Evolutionary conservation across 495 filamentous ascomycete species (phyloP).

Genomic region (Aspergillus heteromorphus): DNA sequence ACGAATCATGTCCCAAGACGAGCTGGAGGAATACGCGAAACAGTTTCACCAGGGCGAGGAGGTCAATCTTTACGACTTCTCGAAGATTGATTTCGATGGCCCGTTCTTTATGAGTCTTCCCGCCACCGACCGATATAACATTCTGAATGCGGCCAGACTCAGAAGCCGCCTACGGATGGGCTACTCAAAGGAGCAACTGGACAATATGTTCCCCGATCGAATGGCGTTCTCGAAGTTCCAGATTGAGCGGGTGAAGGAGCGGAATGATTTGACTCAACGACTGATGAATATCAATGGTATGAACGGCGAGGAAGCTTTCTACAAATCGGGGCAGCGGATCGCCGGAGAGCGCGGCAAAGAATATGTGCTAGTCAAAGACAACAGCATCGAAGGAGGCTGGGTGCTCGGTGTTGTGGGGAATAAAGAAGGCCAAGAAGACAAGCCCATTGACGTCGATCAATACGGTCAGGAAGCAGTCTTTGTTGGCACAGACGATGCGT

Average conservation of each 20-base stretch:
- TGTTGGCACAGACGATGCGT: conserved; percentile 46
- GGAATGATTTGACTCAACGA: conserved; percentile 92
- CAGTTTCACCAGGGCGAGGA: conserved; percentile 93
- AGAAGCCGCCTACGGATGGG: conserved; percentile 89
- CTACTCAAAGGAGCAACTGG: conserved; percentile 89
- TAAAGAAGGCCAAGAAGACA: conserved; percentile 68
- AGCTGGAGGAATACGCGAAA: conserved; percentile 84
- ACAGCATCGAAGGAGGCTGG: conserved; percentile 94
- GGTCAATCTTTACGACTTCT: conserved; percentile 97
- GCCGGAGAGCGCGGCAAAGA: conserved; percentile 87
- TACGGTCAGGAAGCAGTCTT: conserved; percentile 46
- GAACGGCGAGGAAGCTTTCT: conserved; percentile 64
- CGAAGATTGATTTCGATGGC: conserved; percentile 95
- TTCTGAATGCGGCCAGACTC: conserved; percentile 85
- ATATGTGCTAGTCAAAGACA: conserved; percentile 94
- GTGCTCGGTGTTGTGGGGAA: conserved; percentile 88
- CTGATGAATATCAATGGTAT: conserved; percentile 94
- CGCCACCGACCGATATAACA: conserved; percentile 89
- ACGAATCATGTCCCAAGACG: conserved; percentile 88
- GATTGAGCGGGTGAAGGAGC: conserved; percentile 84
- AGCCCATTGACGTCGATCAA: conserved; percentile 85
- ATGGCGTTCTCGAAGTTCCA: conserved; percentile 97
- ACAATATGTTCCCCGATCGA: conserved; percentile 94
- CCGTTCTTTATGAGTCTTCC: conserved; percentile 89
- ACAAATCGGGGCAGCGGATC: conserved; percentile 62